Conservation (phyloP, 352 stramenopile genomes). For the Thraustochytrium striatum region DNA sequence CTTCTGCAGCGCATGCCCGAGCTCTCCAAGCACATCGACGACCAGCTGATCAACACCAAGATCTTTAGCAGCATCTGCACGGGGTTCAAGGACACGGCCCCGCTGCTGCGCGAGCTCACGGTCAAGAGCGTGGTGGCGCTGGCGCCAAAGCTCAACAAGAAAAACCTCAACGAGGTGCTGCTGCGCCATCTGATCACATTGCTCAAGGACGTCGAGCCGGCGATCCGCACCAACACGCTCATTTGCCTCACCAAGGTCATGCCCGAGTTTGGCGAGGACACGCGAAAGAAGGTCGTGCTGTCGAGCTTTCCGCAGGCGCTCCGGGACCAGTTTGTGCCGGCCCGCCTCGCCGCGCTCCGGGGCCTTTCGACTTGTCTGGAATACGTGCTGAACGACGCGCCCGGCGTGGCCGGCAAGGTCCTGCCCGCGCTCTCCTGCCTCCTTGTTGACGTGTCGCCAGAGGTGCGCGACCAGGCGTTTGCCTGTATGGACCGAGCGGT, state of each 20-base stretch:
- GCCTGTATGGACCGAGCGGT: constrained; percentile 13
- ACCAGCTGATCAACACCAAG: constrained; percentile 78
- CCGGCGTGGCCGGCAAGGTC: constrained; percentile 23
- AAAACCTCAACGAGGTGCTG: constrained; percentile 81
- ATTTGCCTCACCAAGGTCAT: constrained; percentile 84
- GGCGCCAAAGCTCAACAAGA: constrained; percentile 77
- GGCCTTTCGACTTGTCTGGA: constrained; percentile 3
- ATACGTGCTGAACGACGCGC: constrained; percentile 21
- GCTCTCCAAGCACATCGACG: constrained; percentile 77
- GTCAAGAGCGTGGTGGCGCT: constrained; percentile 85
- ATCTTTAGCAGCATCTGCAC: constrained; percentile 84
- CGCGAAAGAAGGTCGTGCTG: constrained; percentile 77
- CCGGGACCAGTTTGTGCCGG: constrained; percentile 77
- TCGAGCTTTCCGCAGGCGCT: constrained; percentile 74
- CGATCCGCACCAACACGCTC: constrained; percentile 85
- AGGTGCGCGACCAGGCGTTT: constrained; percentile 35
- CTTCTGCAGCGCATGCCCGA: constrained; percentile 83
- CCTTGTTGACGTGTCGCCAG: constrained; percentile 35
- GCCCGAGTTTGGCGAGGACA: constrained; percentile 72
- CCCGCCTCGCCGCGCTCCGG: constrained; percentile 70
- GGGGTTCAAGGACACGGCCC: constrained; percentile 78
- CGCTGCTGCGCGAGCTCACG: constrained; percentile 78
- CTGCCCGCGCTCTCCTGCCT: constrained; percentile 20
- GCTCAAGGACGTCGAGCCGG: constrained; percentile 79
- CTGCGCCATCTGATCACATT: constrained; percentile 86